Base-by-base conservation (phyloP, 768 basidiomycete genomes). In the Leccinum longicurvipes region DNA sequence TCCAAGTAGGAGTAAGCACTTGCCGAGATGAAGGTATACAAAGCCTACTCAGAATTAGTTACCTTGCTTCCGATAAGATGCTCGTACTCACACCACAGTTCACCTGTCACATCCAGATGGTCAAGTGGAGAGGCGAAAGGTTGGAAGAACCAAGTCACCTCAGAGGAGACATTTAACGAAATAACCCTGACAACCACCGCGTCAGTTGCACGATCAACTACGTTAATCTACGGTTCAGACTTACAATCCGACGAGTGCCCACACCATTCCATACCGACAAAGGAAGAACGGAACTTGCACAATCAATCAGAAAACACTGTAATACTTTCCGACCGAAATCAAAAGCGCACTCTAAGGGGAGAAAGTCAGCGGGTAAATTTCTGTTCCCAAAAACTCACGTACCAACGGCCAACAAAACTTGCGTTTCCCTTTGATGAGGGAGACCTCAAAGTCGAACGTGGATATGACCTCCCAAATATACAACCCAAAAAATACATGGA, bases 361-460 rank as follows among this genome's bases (percentile, higher is more conserved):
- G n/a, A 29, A 60, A 15, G 29, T 67, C n/a, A 66, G 59, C 32
- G 31, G 4, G 23, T 21, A 4, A 25, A 0, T 2, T 27, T 12
- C 23, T 41, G 1, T 31, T 47, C 45, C 29, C 7, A 7, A 25
- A 28, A 46, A 41, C 12, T 31, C 36, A 78, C 83, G 56, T 66
- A 88, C 87, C 70, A 89, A 72, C 58, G 87, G 86, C 85, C 85
- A 87, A 28, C 81, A 78, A 59, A 87, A 82, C 62, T 73, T 78
- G 45, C 86, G 80, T 52, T 77, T 76, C n/a, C 79, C 65, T 27
- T 76, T 78, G 41, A 88, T 54, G 29, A 89, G 67, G 25, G 86
- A 85, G 79, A 80, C 81, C 62, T 90, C 87, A 59, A 90, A 89
- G 57, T 78, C 77, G 54, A 70, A 80, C 15, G 87, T 87, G 61